These are phyloP conservation scores for Neurospora sp. DNA, from an alignment of 2,329 filamentous ascomycete genomes.

Conservation along the genomic window DNA sequence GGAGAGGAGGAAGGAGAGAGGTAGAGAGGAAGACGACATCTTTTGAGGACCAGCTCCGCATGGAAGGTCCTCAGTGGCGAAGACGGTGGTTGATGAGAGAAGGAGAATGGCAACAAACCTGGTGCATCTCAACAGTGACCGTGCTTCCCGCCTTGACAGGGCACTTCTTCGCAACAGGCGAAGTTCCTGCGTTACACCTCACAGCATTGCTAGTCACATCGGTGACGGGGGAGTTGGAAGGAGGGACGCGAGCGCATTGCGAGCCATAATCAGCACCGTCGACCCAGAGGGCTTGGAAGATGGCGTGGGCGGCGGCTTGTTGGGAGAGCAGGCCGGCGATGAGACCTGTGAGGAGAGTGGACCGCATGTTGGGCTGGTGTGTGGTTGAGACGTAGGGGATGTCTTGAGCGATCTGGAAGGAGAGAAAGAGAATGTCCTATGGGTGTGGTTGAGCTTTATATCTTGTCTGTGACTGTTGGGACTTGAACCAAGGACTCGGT, in stretches of 20 bases:
- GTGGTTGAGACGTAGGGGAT: neutral
- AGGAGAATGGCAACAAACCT: constrained; percentile 19
- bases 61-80: neutral
- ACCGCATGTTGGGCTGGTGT: constrained; percentile 24
- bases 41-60: neutral
- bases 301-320: constrained; percentile 36
- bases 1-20: neutral
- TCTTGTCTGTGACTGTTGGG: constrained; percentile 8
- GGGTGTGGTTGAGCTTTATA: neutral
- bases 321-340: constrained; percentile 25
- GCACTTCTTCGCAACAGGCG: constrained; percentile 31
- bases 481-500: neutral
- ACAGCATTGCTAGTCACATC: constrained; percentile 32
- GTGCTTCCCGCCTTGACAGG: constrained; percentile 35
- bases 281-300: constrained; percentile 41
- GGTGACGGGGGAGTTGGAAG: constrained; percentile 41
- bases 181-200: constrained; percentile 34
- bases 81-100: neutral
- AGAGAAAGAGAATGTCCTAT: neutral
- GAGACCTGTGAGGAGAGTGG: constrained; percentile 20
- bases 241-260: constrained; percentile 37
- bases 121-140: constrained; percentile 49
- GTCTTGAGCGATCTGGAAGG: neutral
- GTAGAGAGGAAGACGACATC: neutral
- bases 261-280: constrained; percentile 30